These are phyloP conservation scores for Kitagawia praeruptora DNA, from an alignment of 129 eudicot species.

Conservation along the genomic window DNA sequence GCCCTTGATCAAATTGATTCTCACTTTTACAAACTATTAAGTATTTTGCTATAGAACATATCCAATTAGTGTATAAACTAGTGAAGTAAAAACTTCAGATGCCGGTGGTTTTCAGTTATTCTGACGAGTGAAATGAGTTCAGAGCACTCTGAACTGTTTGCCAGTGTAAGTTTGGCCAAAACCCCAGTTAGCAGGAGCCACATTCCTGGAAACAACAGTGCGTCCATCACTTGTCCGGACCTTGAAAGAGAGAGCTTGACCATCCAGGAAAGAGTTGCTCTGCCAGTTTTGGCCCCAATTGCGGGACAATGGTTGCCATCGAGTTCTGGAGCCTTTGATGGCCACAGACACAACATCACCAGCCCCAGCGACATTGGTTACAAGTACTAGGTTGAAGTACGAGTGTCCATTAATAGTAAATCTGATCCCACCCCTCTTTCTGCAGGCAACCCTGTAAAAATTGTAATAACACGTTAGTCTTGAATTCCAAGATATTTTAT, in stretches of 20 bases:
- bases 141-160: slow-evolving; percentile 26
- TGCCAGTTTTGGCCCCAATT: slow-evolving; percentile 76
- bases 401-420: slow-evolving; percentile 66
- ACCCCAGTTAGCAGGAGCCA: slow-evolving; percentile 50
- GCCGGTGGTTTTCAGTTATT: neutral
- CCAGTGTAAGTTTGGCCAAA: slow-evolving; percentile 54
- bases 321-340: slow-evolving; percentile 37
- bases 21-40: neutral
- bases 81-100: neutral
- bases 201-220: slow-evolving; percentile 29
- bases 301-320: slow-evolving; percentile 46
- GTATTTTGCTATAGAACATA: neutral
- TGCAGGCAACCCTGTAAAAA: slow-evolving; percentile 43
- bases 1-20: slow-evolving; percentile 6
- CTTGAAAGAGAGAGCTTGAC: slow-evolving; percentile 50
- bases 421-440: slow-evolving; percentile 45
- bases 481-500: neutral
- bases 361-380: slow-evolving; percentile 53
- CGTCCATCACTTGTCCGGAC: slow-evolving; percentile 53
- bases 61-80: slow-evolving; percentile 10
- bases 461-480: neutral
- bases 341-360: slow-evolving; percentile 38
- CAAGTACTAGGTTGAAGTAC: slow-evolving; percentile 45
- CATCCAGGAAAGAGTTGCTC: slow-evolving; percentile 38
- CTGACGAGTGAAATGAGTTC: neutral